A percentile compares a stretch with the other conserved stretches of the same genome.
These are phyloP conservation scores for Protomyces pachydermus DNA, from an alignment of 1,139 yeast species.

Conservation along the genomic window DNA sequence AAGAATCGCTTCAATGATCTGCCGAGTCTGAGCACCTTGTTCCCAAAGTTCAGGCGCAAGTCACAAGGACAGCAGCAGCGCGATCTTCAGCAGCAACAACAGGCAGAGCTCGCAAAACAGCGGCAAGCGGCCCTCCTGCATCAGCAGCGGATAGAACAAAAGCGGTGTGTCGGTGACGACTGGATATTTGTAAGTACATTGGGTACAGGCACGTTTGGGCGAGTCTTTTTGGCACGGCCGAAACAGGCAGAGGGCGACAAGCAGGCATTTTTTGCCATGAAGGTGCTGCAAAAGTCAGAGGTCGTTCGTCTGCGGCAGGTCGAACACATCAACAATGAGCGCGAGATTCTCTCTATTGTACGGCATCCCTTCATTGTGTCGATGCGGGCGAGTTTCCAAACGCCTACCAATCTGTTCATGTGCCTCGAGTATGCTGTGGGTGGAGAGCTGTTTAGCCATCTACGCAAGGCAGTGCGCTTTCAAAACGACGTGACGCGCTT, in stretches of 20 bases:
- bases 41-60: constrained; percentile 10
- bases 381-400: constrained; percentile 91
- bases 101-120: background rate
- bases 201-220: constrained; percentile 28
- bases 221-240: constrained; percentile 23
- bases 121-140: background rate
- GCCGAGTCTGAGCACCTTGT: constrained; percentile 14
- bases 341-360: constrained; percentile 64
- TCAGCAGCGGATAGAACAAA: background rate
- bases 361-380: constrained; percentile 90
- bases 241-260: background rate
- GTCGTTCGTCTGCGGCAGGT: constrained; percentile 91
- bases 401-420: constrained; percentile 92
- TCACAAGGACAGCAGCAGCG: background rate
- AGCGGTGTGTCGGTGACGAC: constrained; percentile 15
- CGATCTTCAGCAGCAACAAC: background rate
- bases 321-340: constrained; percentile 90
- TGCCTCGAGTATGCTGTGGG: constrained; percentile 99
- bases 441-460: constrained; percentile 99
- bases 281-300: constrained; percentile 87
- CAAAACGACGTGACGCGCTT: constrained; percentile 77
- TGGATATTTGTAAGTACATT: constrained; percentile 20
- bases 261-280: constrained; percentile 53
- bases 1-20: background rate
- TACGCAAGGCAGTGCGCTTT: constrained; percentile 81